A percentile compares a stretch with the other conserved stretches of the same genome.
These are phyloP conservation scores for Suzukiozyma palmioleophila DNA, from an alignment of 1,139 yeast species.

Conservation along the genomic window DNA sequence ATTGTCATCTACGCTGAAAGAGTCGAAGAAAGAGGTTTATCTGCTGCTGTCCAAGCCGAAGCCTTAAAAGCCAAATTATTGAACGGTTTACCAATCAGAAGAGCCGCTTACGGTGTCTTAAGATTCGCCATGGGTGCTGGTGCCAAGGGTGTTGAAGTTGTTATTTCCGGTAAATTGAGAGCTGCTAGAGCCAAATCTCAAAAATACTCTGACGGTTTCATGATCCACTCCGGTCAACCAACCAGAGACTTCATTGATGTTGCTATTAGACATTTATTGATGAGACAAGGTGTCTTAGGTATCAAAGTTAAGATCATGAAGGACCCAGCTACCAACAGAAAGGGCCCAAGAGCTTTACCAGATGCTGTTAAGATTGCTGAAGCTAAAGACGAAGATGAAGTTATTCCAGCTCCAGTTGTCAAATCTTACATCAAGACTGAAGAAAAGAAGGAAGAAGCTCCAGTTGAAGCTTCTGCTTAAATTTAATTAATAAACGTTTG, in stretches of 20 bases:
- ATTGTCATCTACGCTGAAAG: slow-evolving; percentile 97
- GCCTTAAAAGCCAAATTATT: slow-evolving; percentile 97
- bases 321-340: slow-evolving; percentile 90
- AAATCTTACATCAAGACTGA: slow-evolving; percentile 51
- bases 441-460: slow-evolving; percentile 26
- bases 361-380: slow-evolving; percentile 91
- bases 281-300: slow-evolving; percentile 99
- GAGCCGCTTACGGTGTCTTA: slow-evolving; percentile 99
- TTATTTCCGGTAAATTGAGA: slow-evolving; percentile 98
- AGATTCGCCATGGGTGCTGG: slow-evolving; percentile 99
- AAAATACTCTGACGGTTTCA: slow-evolving; percentile 99
- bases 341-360: slow-evolving; percentile 92
- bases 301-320: slow-evolving; percentile 99
- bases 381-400: slow-evolving; percentile 94
- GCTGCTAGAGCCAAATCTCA: slow-evolving; percentile 99
- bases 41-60: slow-evolving; percentile 99
- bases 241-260: slow-evolving; percentile 96
- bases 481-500: slow-evolving; percentile 6
- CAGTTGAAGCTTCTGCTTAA: slow-evolving; percentile 35
- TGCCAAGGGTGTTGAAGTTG: slow-evolving; percentile 99
- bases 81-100: slow-evolving; percentile 98
- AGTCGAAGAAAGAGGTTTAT: slow-evolving; percentile 98
- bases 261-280: slow-evolving; percentile 99
- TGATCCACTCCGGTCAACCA: slow-evolving; percentile 99
- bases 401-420: slow-evolving; percentile 79